A percentile compares a stretch with the other conserved stretches of the same genome.
These are phyloP conservation scores for Penicillium nucicola DNA, from an alignment of 495 filamentous ascomycete species.

Conservation along the genomic window DNA sequence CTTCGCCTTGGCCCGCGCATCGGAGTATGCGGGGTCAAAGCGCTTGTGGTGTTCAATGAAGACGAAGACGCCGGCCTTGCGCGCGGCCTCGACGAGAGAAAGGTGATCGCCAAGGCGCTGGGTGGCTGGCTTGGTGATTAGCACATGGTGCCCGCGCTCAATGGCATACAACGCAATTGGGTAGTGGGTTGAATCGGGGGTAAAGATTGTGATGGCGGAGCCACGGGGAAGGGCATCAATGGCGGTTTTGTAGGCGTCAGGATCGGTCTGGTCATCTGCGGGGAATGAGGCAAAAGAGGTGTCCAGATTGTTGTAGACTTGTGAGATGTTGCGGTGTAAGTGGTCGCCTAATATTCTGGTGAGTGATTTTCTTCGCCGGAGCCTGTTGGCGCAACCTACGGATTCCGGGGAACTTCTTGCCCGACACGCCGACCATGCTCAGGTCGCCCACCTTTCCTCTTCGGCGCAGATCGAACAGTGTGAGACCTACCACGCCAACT, in stretches of 20 bases:
- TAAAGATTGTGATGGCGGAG: conserved; percentile 95
- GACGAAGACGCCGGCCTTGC: conserved; percentile 79
- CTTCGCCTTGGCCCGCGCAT: conserved; percentile 70
- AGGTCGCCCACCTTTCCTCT: conserved; percentile 84
- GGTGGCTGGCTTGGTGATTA: conserved; percentile 94
- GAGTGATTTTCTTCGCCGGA: background rate
- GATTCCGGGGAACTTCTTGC: conserved; percentile 86
- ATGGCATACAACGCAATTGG: conserved; percentile 95
- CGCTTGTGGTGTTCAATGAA: conserved; percentile 97
- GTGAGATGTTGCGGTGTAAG: conserved; percentile 80
- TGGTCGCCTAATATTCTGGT: conserved; percentile 59
- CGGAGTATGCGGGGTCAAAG: conserved; percentile 87
- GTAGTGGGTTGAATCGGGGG: conserved; percentile 89
- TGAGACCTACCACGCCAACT: conserved; percentile 86
- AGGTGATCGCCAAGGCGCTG: conserved; percentile 79
- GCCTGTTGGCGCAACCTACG: conserved; percentile 47
- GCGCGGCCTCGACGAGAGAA: conserved; percentile 64
- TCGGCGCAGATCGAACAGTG: conserved; percentile 83
- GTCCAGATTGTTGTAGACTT: conserved; percentile 85
- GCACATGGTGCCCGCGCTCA: conserved; percentile 77
- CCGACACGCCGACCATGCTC: conserved; percentile 86
- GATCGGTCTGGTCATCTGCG: conserved; percentile 63
- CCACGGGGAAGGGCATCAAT: conserved; percentile 81
- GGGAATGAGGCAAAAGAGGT: conserved; percentile 81
- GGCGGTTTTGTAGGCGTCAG: conserved; percentile 83